phyloP scores from a whole-genome alignment of 179 eudicot species.

The Silene vulgaris region DNA sequence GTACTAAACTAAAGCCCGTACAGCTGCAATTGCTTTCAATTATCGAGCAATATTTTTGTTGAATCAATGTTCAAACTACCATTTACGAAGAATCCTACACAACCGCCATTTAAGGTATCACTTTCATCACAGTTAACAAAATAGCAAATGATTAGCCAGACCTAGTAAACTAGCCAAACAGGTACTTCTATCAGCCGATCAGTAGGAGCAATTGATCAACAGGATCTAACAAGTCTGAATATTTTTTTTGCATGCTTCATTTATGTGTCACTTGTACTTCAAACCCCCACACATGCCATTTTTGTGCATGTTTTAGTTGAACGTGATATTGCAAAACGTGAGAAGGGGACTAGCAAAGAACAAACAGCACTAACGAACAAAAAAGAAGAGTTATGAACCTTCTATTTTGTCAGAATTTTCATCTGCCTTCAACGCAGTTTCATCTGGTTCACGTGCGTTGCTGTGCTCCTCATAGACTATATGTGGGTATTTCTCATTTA shows the following conservation, averaged over 20 bases:
- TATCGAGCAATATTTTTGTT: not conserved
- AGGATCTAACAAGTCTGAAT: not conserved
- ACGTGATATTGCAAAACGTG: not conserved
- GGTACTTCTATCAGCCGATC: not conserved
- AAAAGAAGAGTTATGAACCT: conserved; percentile 38
- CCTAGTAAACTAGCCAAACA: not conserved
- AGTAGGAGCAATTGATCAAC: not conserved
- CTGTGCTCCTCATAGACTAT: conserved; percentile 73
- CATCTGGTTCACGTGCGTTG: conserved; percentile 53
- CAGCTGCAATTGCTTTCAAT: not conserved
- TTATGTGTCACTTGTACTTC: not conserved
- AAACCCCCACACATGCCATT: not conserved
- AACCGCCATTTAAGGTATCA: not conserved
- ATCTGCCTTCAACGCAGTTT: conserved; percentile 32
- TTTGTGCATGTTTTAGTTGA: conserved; percentile 2
- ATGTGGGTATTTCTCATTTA: conserved; percentile 87
- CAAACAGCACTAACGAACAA: not conserved
- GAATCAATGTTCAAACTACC: not conserved
- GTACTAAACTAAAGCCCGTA: not conserved
- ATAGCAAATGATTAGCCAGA: not conserved
- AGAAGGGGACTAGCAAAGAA: not conserved
- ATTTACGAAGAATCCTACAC: not conserved
- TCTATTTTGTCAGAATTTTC: conserved; percentile 56
- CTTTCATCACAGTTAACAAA: not conserved
- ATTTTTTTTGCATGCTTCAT: not conserved